Percentiles rank a stretch among this genome's conserved stretches.
These are phyloP conservation scores for Penicillium bovifimosum DNA, from an alignment of 495 filamentous ascomycete species.

Conservation along the genomic window DNA sequence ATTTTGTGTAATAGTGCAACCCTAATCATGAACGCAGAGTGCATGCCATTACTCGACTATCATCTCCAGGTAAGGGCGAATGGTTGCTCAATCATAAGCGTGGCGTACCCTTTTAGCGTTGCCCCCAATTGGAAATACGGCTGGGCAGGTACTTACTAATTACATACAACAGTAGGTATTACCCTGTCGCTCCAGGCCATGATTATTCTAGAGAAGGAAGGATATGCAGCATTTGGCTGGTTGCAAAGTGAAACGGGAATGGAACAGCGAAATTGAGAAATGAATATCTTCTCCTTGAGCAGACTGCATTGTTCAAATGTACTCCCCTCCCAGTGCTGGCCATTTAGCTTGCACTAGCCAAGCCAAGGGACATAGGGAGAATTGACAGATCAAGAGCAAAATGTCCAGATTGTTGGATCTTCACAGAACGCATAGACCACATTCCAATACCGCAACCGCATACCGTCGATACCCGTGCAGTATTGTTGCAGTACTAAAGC, in stretches of 20 bases:
- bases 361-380: neutral
- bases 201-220: neutral
- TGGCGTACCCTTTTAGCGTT: constrained; percentile 15
- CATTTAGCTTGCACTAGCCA: neutral
- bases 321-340: neutral
- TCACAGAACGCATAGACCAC: neutral
- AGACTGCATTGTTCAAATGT: neutral
- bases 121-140: constrained; percentile 20
- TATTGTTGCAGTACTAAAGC: neutral
- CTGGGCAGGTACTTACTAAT: constrained; percentile 4
- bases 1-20: constrained; percentile 8
- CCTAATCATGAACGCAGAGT: neutral
- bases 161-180: neutral
- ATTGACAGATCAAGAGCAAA: neutral
- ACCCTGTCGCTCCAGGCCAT: neutral
- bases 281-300: neutral
- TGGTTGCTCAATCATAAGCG: constrained; percentile 21
- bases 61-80: constrained; percentile 19
- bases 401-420: neutral
- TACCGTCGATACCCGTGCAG: constrained; percentile 4
- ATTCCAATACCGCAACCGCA: neutral
- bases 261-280: neutral
- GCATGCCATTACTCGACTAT: neutral
- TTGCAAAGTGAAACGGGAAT: neutral
- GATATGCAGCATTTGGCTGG: neutral